Evolutionary conservation across 2,329 filamentous ascomycete genomes (phyloP), one percentile per base, ranked within the genome.

Genomic region (Cercospora brassicicola): DNA sequence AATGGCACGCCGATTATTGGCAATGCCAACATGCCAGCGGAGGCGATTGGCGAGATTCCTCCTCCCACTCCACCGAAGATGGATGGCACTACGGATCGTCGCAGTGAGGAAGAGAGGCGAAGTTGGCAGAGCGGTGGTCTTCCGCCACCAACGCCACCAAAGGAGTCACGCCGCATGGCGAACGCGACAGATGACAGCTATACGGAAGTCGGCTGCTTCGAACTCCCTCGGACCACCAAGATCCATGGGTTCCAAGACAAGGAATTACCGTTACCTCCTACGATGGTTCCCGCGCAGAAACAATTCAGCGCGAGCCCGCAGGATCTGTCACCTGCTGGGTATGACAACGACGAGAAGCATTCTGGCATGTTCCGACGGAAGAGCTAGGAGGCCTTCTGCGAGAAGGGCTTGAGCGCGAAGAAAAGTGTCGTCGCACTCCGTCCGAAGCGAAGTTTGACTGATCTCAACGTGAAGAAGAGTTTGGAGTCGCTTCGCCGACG

Each of bases 111-210:
- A 57, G 73, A 72, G 18, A 68, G 74, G 20, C 65, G 66, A 39
- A 72, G 70, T 65, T 74, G 73, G 69, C 62, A 64, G 51, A 64
- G 62, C 31, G 74, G 73, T 18, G 73, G 73, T 11, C 68, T 64
- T n/a, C 80, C 80, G 33, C 82, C 82, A 30, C 80, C 81, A 2
- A 83, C 81, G n/a, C 81, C 81, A 11, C 81, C 81, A 0, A 83
- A 78, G 63, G 77, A 83, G n/a, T 65, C 66, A 28, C 56, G 69
- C 28, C 45, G 61, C 30, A n/a, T 64, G 48, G 61, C 51, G 13
- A 64, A 64, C 15, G 45, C 51, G 5, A 64, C 45, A 13, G 62
- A 57, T 59, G 51, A 57, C 51, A 64, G 62, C 62, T 64, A 64
- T 20, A 42, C 28, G 2, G 51, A 59, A 4, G 51, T 23, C 2